Conservation (phyloP, 352 stramenopile species). For the Pythium rhizo-oryzae region DNA sequence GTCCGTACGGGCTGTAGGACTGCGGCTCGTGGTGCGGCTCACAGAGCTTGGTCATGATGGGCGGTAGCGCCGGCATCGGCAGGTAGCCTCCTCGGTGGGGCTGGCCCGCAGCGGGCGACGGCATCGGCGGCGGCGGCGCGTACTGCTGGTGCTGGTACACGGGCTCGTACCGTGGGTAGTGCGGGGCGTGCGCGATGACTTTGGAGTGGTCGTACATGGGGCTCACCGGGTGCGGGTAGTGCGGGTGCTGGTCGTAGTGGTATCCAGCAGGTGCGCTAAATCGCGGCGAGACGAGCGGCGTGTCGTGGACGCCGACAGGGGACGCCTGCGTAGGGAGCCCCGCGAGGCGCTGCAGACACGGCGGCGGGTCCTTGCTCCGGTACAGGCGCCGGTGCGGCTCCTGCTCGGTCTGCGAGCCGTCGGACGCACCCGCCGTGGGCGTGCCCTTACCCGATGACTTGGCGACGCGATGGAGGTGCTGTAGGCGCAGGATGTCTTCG, state of each 20-base stretch:
- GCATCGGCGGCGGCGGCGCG: neutral
- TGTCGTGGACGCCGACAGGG: conserved; percentile 17
- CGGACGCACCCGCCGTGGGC: neutral
- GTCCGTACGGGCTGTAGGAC: neutral
- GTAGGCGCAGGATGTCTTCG: conserved; percentile 21
- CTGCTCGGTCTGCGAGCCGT: conserved; percentile 1
- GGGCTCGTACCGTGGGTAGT: conserved; percentile 9
- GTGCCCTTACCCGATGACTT: neutral
- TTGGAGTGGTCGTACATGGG: conserved; percentile 18
- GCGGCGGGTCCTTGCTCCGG: conserved; percentile 24
- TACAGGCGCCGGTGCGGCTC: conserved; percentile 19
- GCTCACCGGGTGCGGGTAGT: conserved; percentile 12
- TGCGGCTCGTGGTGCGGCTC: conserved; percentile 1
- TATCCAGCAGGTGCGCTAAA: neutral
- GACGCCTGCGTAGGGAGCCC: conserved; percentile 14
- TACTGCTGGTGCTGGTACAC: neutral
- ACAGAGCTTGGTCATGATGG: conserved; percentile 7
- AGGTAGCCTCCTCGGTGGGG: neutral
- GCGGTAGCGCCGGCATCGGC: conserved; percentile 6
- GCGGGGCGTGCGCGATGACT: conserved; percentile 1
- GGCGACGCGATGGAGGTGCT: conserved; percentile 22
- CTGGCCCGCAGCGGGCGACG: conserved; percentile 4
- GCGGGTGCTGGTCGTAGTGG: conserved; percentile 7
- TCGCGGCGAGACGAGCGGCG: conserved; percentile 8
- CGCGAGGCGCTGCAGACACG: conserved; percentile 23